Evolutionary conservation across 2,329 filamentous ascomycete species (phyloP).

Genomic region (Trichoderma aggressivum): DNA sequence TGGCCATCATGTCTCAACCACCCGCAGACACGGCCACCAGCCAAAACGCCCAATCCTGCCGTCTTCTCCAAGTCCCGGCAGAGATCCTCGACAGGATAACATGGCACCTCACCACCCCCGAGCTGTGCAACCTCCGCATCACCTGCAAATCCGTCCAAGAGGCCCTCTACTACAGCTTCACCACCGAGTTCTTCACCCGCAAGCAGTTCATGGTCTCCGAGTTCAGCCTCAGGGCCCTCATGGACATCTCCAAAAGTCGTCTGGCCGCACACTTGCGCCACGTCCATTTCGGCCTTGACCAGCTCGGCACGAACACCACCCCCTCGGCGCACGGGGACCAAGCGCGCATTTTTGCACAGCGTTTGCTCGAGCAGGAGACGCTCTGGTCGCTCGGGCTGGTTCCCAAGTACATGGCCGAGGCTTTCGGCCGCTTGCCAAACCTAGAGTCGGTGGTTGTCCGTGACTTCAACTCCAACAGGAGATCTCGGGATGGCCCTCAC

Average conservation of each 20-base stretch:
- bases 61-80: conserved; percentile 45
- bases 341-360: conserved; percentile 19
- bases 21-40: not conserved
- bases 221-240: conserved; percentile 52
- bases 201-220: conserved; percentile 63
- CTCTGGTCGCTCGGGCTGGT: conserved; percentile 46
- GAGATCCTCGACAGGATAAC: conserved; percentile 59
- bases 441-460: conserved; percentile 57
- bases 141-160: conserved; percentile 54
- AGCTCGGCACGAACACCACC: not conserved
- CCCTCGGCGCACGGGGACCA: not conserved
- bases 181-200: conserved; percentile 61
- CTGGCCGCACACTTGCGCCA: conserved; percentile 38
- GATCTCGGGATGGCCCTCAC: conserved; percentile 45
- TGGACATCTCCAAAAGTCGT: conserved; percentile 49
- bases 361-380: conserved; percentile 25
- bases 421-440: conserved; percentile 52
- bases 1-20: not conserved
- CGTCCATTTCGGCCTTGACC: conserved; percentile 34
- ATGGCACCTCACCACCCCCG: conserved; percentile 49
- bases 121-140: conserved; percentile 53
- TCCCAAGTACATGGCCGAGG: conserved; percentile 52
- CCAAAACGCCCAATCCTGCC: not conserved
- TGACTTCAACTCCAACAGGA: conserved; percentile 51
- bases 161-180: conserved; percentile 53